Conservation (phyloP, 768 basidiomycete genomes). For the Pilatotrama ljubarskyi region DNA sequence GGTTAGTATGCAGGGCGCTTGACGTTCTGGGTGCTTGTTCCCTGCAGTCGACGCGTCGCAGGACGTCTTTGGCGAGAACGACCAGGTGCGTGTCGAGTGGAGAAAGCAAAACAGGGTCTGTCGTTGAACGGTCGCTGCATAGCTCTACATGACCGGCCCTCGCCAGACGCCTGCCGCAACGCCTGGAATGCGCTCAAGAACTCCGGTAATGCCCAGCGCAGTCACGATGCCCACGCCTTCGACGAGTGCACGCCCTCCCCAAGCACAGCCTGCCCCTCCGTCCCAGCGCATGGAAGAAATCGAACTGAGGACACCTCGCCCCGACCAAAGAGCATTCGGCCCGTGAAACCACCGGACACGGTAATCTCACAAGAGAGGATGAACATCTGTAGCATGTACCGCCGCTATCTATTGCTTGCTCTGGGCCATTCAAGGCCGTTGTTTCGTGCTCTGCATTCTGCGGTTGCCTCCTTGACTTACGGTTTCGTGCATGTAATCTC, state of each 20-base stretch:
- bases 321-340: neutral
- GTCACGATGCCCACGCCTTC: conserved; percentile 3
- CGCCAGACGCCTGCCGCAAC: conserved; percentile 5
- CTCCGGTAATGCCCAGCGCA: conserved; percentile 9
- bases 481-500: too few species aligned
- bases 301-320: conserved; percentile 28
- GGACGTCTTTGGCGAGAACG: conserved; percentile 23
- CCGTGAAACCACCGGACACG: neutral
- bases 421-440: too few species aligned
- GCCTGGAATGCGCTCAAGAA: conserved; percentile 5
- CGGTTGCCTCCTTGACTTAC: too few species aligned
- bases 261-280: neutral
- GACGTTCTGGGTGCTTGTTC: too few species aligned
- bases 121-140: neutral
- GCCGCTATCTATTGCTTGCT: too few species aligned
- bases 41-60: conserved; percentile 26
- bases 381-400: too few species aligned
- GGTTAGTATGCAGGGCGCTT: neutral
- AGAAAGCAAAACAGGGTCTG: too few species aligned
- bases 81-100: conserved; percentile 20
- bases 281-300: conserved; percentile 27
- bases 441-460: too few species aligned
- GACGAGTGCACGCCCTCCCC: neutral
- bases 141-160: conserved; percentile 24
- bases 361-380: too few species aligned